Evolutionary conservation across 176 grass and related monocot species (phyloP), one percentile per base, ranked within the genome.

Genomic region (Oryza glaberrima): DNA sequence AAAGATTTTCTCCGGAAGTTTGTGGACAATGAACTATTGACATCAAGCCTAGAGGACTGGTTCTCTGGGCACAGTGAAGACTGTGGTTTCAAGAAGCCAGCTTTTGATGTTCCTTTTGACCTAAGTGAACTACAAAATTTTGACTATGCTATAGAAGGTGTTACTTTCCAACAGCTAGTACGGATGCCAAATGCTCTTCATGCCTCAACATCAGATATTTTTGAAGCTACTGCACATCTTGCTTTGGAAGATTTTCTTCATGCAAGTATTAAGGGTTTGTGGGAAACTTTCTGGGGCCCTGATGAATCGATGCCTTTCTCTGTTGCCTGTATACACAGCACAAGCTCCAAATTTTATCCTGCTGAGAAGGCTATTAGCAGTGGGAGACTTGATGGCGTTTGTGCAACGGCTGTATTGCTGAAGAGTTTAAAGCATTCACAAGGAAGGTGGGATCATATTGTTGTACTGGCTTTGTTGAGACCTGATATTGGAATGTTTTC

Each of bases 231-330:
- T 4, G 95, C 93, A 13, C 94, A 95, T 70, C 93, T 98, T 77
- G 96, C 91, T 36, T 78, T 98, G 30, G 96, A 98, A 86, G 96
- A 98, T 84, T 98, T 98, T 84, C 83, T 98, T 67, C 91, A 98
- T 72, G 91, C 96, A 14, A 77, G 83, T 63, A 85, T 98, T 48
- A 94, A 95, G 76, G 96, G 96, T 25, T 48, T 98, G 51, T 98
- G 91, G 96, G 88, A 92, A 77, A 94, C 93, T 66, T 98, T 98
- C 71, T 95, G 96, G 96, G 91, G 91, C 23, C 86, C 87, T 85
- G 96, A 94, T 86, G 89, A 86, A 77, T 35, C 88, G 17, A 79
- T 95, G 86, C 96, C 96, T 48, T 98, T 89, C 47, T 92, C 93
- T 40, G 96, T 98, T 75, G 93, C 93, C 25, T 95, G 93, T 80